These are phyloP conservation scores for Penicillium paxilli DNA, from an alignment of 495 filamentous ascomycete genomes.

Conservation along the genomic window DNA sequence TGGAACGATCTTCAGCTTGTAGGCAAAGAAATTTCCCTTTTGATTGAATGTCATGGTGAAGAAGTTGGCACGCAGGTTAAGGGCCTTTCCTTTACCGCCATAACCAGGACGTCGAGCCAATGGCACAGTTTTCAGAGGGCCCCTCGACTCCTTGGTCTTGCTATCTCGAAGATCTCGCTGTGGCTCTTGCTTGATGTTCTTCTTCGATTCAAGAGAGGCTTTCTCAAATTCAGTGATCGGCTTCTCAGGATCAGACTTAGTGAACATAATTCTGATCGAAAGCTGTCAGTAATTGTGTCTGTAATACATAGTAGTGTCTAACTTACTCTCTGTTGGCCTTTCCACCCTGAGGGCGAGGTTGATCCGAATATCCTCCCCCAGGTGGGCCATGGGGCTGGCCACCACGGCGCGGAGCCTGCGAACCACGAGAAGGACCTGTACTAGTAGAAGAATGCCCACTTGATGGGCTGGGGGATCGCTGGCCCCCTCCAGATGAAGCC, in stretches of 20 bases:
- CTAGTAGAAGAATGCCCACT: too few species aligned
- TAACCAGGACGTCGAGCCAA: slow-evolving; percentile 39
- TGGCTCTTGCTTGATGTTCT: neutral
- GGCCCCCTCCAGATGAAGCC: too few species aligned
- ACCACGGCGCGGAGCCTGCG: neutral
- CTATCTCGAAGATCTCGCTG: slow-evolving; percentile 7
- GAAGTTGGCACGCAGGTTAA: slow-evolving; percentile 48
- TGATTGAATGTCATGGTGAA: slow-evolving; percentile 29
- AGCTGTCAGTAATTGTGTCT: neutral
- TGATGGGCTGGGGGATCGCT: too few species aligned
- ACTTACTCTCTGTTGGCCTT: neutral
- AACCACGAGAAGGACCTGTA: too few species aligned
- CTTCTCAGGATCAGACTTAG: neutral
- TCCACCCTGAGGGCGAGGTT: neutral
- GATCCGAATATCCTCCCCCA: neutral
- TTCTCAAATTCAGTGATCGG: neutral
- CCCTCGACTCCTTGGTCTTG: neutral
- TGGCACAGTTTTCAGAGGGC: neutral
- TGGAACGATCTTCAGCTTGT: slow-evolving; percentile 9
- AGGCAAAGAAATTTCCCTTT: slow-evolving; percentile 5
- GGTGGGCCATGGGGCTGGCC: neutral
- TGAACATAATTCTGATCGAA: neutral
- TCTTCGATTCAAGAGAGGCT: neutral
- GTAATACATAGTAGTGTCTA: neutral
- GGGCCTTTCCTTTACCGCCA: slow-evolving; percentile 35